These are phyloP conservation scores for Yamadazyma aaseri DNA, from an alignment of 1,139 yeast species.

Conservation along the genomic window DNA sequence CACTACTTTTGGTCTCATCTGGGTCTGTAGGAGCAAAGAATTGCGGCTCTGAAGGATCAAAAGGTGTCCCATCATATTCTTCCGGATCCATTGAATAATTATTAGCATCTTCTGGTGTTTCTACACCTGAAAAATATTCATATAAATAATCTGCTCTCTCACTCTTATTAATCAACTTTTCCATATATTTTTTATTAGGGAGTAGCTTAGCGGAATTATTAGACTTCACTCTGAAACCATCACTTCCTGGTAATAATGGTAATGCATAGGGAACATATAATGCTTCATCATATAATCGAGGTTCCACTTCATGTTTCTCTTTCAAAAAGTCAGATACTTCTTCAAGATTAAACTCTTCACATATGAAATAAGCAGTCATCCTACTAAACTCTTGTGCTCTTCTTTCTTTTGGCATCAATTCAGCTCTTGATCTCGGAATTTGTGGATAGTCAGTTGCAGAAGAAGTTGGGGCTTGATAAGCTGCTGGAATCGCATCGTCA, in stretches of 20 bases:
- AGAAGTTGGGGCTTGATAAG: constrained; percentile 16
- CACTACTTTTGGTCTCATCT: constrained; percentile 9
- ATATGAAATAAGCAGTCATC: constrained; percentile 86
- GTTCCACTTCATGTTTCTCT: constrained; percentile 75
- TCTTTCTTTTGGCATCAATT: constrained; percentile 63
- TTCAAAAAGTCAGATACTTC: constrained; percentile 64
- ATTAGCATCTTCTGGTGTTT: constrained; percentile 62
- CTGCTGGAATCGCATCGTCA: constrained; percentile 41
- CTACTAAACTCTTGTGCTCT: constrained; percentile 72
- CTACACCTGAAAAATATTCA: constrained; percentile 86
- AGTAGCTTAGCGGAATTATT: constrained; percentile 65
- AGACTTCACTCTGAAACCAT: constrained; percentile 80
- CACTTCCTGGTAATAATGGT: constrained; percentile 84
- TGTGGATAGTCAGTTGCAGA: constrained; percentile 29
- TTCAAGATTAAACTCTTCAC: constrained; percentile 74
- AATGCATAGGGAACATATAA: constrained; percentile 85
- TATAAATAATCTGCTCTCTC: constrained; percentile 89
- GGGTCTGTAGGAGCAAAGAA: constrained; percentile 43
- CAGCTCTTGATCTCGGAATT: constrained; percentile 61
- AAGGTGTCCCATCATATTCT: constrained; percentile 39
- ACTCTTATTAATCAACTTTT: constrained; percentile 71
- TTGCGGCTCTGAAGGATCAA: constrained; percentile 52
- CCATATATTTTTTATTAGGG: constrained; percentile 67
- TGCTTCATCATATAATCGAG: constrained; percentile 87
- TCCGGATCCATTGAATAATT: constrained; percentile 55